Evolutionary conservation across 2,329 filamentous ascomycete species (phyloP).

Genomic region (Byssoonygena ceratinophila): DNA sequence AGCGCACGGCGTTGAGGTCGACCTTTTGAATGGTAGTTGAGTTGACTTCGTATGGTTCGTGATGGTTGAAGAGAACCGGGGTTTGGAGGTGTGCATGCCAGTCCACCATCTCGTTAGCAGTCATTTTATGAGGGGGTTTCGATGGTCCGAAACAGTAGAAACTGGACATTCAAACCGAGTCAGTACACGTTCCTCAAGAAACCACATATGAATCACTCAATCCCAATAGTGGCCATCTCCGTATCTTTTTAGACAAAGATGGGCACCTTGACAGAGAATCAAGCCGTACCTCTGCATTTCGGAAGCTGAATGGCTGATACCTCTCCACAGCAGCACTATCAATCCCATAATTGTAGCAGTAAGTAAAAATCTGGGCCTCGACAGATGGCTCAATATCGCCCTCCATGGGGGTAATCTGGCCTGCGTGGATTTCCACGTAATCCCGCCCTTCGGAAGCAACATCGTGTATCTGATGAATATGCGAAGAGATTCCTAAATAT

Average conservation of each 20-base stretch:
- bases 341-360: constrained; percentile 59
- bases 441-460: constrained; percentile 81
- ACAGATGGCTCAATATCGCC: constrained; percentile 59
- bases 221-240: background rate
- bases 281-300: constrained; percentile 74
- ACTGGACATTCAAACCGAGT: constrained; percentile 39
- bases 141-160: constrained; percentile 96
- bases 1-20: constrained; percentile 74
- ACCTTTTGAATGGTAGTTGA: constrained; percentile 65
- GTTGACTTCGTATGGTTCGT: constrained; percentile 77
- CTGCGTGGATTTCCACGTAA: constrained; percentile 86
- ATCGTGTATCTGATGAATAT: constrained; percentile 31
- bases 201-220: background rate
- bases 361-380: constrained; percentile 66
- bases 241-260: background rate
- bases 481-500: background rate
- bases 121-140: constrained; percentile 94
- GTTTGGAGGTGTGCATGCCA: constrained; percentile 86
- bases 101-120: constrained; percentile 74
- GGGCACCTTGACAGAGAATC: no score
- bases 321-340: constrained; percentile 76
- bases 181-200: background rate
- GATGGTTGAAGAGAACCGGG: constrained; percentile 92
- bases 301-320: constrained; percentile 65
- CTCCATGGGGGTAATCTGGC: constrained; percentile 66